Conservation (phyloP, 176 grass and related monocot species). For the Leersia perrieri region DNA sequence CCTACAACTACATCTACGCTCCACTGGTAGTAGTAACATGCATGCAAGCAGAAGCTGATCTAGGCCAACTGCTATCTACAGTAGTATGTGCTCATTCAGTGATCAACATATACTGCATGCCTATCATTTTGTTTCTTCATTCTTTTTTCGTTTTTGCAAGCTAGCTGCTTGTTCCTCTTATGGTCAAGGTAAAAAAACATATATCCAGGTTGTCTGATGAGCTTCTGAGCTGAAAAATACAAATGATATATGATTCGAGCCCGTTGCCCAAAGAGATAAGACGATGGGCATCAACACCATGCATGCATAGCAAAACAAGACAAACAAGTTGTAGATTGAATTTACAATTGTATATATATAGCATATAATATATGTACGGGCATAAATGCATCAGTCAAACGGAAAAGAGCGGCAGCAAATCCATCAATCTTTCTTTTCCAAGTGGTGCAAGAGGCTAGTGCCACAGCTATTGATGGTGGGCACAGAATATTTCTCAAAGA, state of each 20-base stretch:
- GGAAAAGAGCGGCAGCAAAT: slow-evolving; percentile 4
- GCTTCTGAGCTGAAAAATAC: not conserved
- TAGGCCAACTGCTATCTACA: too few relatives aligned
- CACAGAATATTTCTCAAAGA: not conserved
- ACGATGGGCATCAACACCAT: not conserved
- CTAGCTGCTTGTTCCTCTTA: too few relatives aligned
- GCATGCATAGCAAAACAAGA: not conserved
- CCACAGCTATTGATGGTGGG: not conserved
- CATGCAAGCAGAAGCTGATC: not conserved
- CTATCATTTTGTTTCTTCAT: not conserved
- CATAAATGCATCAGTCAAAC: not conserved
- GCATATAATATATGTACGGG: not conserved
- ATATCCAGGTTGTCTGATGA: not conserved
- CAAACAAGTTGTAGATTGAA: not conserved
- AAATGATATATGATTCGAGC: not conserved
- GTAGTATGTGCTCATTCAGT: not conserved
- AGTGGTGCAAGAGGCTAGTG: not conserved
- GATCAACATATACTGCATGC: not conserved
- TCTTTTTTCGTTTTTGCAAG: not conserved
- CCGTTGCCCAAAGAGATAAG: not conserved
- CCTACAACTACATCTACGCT: not conserved
- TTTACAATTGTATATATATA: not conserved
- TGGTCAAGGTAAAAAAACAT: not conserved
- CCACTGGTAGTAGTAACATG: not conserved
- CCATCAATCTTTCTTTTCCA: not conserved